Base-by-base conservation (phyloP, 257 asterid species). In the Ehretia macrophylla region DNA sequence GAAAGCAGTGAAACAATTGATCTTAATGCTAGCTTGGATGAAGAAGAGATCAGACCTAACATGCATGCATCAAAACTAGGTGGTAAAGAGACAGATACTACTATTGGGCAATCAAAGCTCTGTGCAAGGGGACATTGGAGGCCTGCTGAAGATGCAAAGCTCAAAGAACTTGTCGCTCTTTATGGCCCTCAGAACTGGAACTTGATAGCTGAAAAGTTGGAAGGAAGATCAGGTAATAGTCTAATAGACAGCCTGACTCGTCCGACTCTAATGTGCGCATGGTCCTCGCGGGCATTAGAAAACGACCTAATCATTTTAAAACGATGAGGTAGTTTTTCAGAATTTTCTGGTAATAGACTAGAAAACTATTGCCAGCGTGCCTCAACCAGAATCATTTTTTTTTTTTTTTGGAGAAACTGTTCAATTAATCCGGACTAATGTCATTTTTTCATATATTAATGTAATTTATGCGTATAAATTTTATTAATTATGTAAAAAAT, bases 171-270 rank as follows among this genome's bases (percentile, higher is more conserved):
- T 46, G 96, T 88, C 0, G 90, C 93, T 13, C 76, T 88, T 50
- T 85, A 85, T 59, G 97, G 97, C 45, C 97, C 97, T 17, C 97
- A 89, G 39, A 89, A 86, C 32, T 89, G 97, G 97, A 89, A 89
- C 50, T 87, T 89, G 47, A 89, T 89, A 48, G 97, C 97, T 0
- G 90, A 89, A 11, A 86, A 86, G 53, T 54, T 89, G 35, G 83
- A 84, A 60, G 97, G 97, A 14, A 72, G 97, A 53, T 89, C 97
- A 64, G 97, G 96, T 88, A 69, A 44, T n/a, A 44, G 59, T n/a
- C n/a, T n/a, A n/a, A n/a, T n/a, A n/a, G 14, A 11, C 17, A 35
- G 3, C 12, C 17, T 19, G 1, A 47, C 0, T 1, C 5, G 4
- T 46, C 11, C 0, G 6, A 0, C 17, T 4, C 11, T 47, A 14